Percentiles rank a stretch among this genome's conserved stretches.
Conservation (phyloP, 306 rosid species). For the Macrotyloma uniflorum region DNA sequence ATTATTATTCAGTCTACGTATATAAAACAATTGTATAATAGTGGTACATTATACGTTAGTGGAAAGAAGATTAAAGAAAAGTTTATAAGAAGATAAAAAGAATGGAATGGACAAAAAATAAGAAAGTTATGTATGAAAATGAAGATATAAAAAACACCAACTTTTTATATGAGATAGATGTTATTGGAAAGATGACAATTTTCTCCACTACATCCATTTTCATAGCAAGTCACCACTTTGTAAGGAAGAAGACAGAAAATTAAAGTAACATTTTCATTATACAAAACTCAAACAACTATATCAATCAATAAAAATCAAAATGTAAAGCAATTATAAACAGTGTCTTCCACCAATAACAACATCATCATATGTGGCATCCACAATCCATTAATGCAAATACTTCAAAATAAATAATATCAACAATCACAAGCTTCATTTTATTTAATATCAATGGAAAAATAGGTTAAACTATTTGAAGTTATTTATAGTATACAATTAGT, state of each 20-base stretch:
- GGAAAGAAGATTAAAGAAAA: no score
- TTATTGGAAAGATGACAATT: constrained; percentile 24
- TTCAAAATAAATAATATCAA: not conserved
- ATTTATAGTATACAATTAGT: no score
- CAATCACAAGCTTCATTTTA: no score
- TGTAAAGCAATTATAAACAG: not conserved
- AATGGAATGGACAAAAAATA: no score
- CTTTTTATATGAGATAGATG: not conserved
- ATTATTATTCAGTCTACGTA: no score
- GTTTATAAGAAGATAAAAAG: no score
- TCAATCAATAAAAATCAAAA: not conserved
- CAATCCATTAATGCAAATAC: not conserved
- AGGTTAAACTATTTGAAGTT: no score
- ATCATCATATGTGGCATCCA: not conserved
- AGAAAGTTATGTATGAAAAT: no score
- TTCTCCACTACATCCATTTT: not conserved
- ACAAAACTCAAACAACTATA: not conserved
- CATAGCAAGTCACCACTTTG: not conserved
- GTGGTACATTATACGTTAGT: no score
- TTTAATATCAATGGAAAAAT: no score
- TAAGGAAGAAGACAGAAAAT: not conserved
- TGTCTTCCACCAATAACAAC: not conserved
- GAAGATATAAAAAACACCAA: not conserved
- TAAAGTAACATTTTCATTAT: not conserved
- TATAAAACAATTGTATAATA: no score